Evolutionary conservation across 257 asterid species (phyloP).

Genomic region (Coffea canephora): DNA sequence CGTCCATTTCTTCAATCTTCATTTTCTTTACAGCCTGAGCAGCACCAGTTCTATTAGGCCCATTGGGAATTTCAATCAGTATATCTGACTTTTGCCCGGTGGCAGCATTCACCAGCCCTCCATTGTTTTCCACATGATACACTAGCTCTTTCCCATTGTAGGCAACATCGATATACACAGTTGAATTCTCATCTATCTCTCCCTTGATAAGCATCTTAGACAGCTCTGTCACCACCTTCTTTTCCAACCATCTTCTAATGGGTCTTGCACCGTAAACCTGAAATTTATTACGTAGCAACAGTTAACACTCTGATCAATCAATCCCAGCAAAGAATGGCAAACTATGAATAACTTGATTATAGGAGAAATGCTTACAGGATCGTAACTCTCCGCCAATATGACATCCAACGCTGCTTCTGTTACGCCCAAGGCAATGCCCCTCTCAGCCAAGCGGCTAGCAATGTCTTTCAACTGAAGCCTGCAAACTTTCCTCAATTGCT

Average conservation of each 20-base stretch:
- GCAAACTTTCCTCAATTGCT: slow-evolving; percentile 77
- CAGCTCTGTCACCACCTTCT: slow-evolving; percentile 69
- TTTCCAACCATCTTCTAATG: slow-evolving; percentile 93
- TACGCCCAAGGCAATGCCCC: slow-evolving; percentile 80
- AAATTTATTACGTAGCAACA: not conserved
- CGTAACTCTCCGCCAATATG: slow-evolving; percentile 69
- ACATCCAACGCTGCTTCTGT: slow-evolving; percentile 76
- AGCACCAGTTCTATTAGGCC: slow-evolving; percentile 36
- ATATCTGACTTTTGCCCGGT: slow-evolving; percentile 76
- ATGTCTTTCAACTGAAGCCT: slow-evolving; percentile 79
- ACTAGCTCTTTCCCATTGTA: slow-evolving; percentile 36
- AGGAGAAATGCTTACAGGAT: slow-evolving; percentile 54
- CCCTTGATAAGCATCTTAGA: slow-evolving; percentile 81
- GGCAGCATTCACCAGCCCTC: slow-evolving; percentile 72
- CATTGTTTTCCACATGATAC: slow-evolving; percentile 75
- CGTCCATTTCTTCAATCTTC: slow-evolving; percentile 71
- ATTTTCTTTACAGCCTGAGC: slow-evolving; percentile 77
- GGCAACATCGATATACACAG: slow-evolving; percentile 61
- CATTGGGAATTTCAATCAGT: slow-evolving; percentile 62
- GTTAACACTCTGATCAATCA: not conserved
- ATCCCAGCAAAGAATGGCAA: not conserved
- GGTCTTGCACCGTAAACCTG: slow-evolving; percentile 91
- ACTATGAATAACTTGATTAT: not conserved
- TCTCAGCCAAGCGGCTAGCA: slow-evolving; percentile 76
- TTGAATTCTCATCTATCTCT: slow-evolving; percentile 85